Evolutionary conservation across 1,139 yeast species (phyloP), one percentile per base, ranked within the genome.

Genomic region (Scheffersomyces parashehatae): DNA sequence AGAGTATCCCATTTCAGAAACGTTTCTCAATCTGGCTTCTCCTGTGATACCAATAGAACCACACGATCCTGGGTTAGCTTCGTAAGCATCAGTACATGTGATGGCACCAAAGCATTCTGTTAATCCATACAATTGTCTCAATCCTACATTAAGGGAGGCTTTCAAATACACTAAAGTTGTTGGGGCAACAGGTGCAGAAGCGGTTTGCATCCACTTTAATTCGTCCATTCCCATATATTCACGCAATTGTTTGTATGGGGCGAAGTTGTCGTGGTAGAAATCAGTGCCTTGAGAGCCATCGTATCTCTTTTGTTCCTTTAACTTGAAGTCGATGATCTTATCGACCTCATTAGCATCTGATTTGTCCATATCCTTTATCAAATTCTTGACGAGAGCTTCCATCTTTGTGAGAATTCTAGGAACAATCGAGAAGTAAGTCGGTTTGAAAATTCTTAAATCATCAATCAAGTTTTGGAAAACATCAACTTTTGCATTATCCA

Each of bases 1-100:
- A 28, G 62, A 58, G 59, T 86, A 85, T 9, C 79, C 78, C 83
- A 85, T 80, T 41, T 74, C 81, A 1, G 88, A 86, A 15, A 83
- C 75, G 48, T 83, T 88, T 47, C 78, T 69, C 37, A 46, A 43
- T 37, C 42, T 43, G 29, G 40, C 36, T 35, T 47, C 51, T n/a
- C 42, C 39, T 1, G 42, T 14, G 2, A 45, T 42, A 29, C 42
- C 42, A 2, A 44, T 31, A n/a, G 49, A 40, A 1, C 60, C 60
- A 36, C 60, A 53, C 0, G 57, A 43, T 2, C 60, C 59, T 1
- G 62, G 56, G 1, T 32, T 31, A n/a, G 46, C 47, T 20, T 58
- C 62, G 26, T 45, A 49, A 7, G 41, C 38, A 10, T 42, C 47
- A 1, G 49, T 38, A 20, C 38, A 38, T 2, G 53, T 48, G 43